phyloP scores from a whole-genome alignment of 1,284 basidiomycete species.

The Irpex rosettiformis region DNA sequence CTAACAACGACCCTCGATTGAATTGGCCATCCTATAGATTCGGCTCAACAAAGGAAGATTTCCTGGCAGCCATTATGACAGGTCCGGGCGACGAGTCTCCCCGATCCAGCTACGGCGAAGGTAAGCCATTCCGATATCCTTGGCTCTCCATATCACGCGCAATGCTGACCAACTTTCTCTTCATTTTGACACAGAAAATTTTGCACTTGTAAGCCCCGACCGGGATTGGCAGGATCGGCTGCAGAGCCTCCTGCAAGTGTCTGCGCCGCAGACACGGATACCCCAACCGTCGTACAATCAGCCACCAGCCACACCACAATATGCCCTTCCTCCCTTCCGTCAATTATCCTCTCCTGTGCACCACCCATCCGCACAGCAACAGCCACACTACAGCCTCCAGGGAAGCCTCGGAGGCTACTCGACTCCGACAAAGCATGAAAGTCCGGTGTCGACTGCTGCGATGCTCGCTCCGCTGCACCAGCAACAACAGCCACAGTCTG shows the following conservation, averaged over 20 bases:
- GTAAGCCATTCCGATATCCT: background rate
- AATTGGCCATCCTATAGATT: conserved; percentile 15
- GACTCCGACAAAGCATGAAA: conserved; percentile 11
- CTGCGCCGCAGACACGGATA: conserved; percentile 4
- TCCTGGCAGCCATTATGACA: conserved; percentile 24
- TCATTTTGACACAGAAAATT: conserved; percentile 20
- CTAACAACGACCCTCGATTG: background rate
- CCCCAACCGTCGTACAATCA: background rate
- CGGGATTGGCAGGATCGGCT: conserved; percentile 26
- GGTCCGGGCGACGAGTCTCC: conserved; percentile 20
- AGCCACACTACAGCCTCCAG: conserved; percentile 3
- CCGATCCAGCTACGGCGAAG: conserved; percentile 9
- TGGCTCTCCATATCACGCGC: background rate
- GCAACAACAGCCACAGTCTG: conserved; percentile 3
- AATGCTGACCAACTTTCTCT: conserved; percentile 1
- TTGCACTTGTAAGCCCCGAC: conserved; percentile 22
- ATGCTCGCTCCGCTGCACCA: conserved; percentile 9
- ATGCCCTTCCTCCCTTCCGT: conserved; percentile 11
- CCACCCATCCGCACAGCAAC: conserved; percentile 1
- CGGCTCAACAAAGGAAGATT: conserved; percentile 28
- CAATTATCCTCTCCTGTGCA: conserved; percentile 9
- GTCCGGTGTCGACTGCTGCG: conserved; percentile 8
- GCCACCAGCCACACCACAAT: background rate
- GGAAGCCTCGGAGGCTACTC: conserved; percentile 5
- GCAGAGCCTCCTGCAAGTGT: conserved; percentile 13